Evolutionary conservation across 148 eudicot species (phyloP).

Genomic region (Drosera capensis): DNA sequence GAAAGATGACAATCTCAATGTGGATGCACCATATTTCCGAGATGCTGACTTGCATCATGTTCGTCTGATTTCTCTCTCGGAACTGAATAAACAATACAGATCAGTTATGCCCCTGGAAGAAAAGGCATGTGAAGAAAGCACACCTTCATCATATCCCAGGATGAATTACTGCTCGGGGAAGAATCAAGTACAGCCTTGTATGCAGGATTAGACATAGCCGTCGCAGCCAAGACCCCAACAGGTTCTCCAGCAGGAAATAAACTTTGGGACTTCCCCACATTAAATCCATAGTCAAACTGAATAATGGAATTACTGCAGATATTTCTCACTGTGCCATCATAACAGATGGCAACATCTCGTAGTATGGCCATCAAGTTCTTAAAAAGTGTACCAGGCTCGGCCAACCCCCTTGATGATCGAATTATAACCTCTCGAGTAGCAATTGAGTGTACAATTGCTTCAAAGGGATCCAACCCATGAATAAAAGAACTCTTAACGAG

Average conservation of each 20-base stretch:
- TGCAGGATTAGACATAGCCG: slow-evolving; percentile 98
- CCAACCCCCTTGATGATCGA: slow-evolving; percentile 74
- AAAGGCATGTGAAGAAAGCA: not conserved
- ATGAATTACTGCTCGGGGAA: slow-evolving; percentile 76
- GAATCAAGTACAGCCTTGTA: slow-evolving; percentile 97
- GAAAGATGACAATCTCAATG: too few relatives aligned
- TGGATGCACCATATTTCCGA: too few relatives aligned
- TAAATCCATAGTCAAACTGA: slow-evolving; percentile 74
- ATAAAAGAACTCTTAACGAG: slow-evolving; percentile 53
- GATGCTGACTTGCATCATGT: too few relatives aligned
- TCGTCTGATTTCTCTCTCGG: too few relatives aligned
- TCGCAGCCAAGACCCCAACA: slow-evolving; percentile 94
- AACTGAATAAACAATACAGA: not conserved
- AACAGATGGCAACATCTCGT: slow-evolving; percentile 78
- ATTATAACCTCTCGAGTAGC: slow-evolving; percentile 81
- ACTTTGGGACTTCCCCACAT: slow-evolving; percentile 24
- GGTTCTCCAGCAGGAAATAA: slow-evolving; percentile 89
- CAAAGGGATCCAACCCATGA: slow-evolving; percentile 73
- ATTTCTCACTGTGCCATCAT: slow-evolving; percentile 87
- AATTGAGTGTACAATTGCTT: slow-evolving; percentile 79
- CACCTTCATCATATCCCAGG: slow-evolving; percentile 99
- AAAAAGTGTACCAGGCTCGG: slow-evolving; percentile 87
- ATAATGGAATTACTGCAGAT: slow-evolving; percentile 62
- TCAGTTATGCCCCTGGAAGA: not conserved
- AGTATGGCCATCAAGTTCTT: slow-evolving; percentile 95